Evolutionary conservation across 2,329 filamentous ascomycete species (phyloP).

Genomic region (Colletotrichum sp.): DNA sequence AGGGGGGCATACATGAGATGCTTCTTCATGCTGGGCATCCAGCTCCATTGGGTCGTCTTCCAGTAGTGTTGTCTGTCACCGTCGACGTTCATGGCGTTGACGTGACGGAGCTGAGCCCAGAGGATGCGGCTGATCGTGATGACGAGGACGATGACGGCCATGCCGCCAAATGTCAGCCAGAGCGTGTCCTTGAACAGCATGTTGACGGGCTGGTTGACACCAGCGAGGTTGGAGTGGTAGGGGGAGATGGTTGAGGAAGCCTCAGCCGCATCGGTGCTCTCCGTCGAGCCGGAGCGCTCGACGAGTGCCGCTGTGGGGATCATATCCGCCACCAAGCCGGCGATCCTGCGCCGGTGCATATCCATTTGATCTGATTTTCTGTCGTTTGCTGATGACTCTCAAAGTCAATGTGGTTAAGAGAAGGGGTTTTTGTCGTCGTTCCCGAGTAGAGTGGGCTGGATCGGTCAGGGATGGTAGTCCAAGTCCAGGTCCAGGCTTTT

Average conservation of each 20-base stretch:
- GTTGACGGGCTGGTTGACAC: constrained; percentile 65
- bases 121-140: constrained; percentile 60
- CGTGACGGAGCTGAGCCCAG: constrained; percentile 62
- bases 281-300: constrained; percentile 25
- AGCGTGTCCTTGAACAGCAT: constrained; percentile 60
- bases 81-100: constrained; percentile 61
- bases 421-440: neutral
- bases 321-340: constrained; percentile 30
- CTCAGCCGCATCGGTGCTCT: constrained; percentile 26
- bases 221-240: constrained; percentile 61
- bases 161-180: constrained; percentile 66
- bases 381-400: neutral
- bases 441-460: neutral
- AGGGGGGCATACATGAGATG: constrained; percentile 68
- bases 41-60: constrained; percentile 60
- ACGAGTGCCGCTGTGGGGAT: constrained; percentile 36
- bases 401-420: neutral
- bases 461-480: neutral
- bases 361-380: constrained; percentile 31
- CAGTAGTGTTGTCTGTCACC: constrained; percentile 63
- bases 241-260: constrained; percentile 56
- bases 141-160: constrained; percentile 57
- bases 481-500: neutral
- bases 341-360: constrained; percentile 31
- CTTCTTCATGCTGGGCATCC: constrained; percentile 68